Evolutionary conservation across 495 filamentous ascomycete species (phyloP).

Genomic region (Xeromyces bisporus): DNA sequence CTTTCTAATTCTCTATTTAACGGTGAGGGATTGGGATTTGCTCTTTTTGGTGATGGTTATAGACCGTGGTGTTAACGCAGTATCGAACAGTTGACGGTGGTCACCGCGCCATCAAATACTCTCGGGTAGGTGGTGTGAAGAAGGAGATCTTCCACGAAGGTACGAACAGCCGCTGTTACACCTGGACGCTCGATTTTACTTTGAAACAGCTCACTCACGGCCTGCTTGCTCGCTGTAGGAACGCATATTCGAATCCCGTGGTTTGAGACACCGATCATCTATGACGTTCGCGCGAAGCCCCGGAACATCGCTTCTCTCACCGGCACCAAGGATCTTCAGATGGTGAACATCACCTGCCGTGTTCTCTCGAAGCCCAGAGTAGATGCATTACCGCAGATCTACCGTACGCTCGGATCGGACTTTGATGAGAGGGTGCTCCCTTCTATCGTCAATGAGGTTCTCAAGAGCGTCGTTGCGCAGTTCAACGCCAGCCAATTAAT

Average conservation of each 20-base stretch:
- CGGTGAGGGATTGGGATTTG: slow-evolving; percentile 28
- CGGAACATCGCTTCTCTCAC: slow-evolving; percentile 93
- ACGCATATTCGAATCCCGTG: slow-evolving; percentile 88
- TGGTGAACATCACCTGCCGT: slow-evolving; percentile 99
- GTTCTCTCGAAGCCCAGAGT: slow-evolving; percentile 84
- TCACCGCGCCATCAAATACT: slow-evolving; percentile 98
- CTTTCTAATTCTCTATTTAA: slow-evolving; percentile 89
- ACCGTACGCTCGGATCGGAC: slow-evolving; percentile 85
- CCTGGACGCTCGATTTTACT: slow-evolving; percentile 4
- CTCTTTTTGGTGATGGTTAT: not conserved
- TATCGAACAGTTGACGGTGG: slow-evolving; percentile 72
- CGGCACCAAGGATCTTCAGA: slow-evolving; percentile 97
- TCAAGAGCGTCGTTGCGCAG: slow-evolving; percentile 97
- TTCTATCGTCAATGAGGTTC: slow-evolving; percentile 94
- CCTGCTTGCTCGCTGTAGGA: slow-evolving; percentile 45
- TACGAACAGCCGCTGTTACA: too few relatives aligned
- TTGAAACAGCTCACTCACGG: too few relatives aligned
- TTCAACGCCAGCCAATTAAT: slow-evolving; percentile 98
- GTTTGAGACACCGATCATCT: slow-evolving; percentile 92
- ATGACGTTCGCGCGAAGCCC: slow-evolving; percentile 95
- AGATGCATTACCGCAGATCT: slow-evolving; percentile 84
- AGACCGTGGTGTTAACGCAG: slow-evolving; percentile 1
- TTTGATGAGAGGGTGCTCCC: slow-evolving; percentile 95
- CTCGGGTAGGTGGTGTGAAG: slow-evolving; percentile 78
- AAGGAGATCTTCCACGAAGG: slow-evolving; percentile 96